phyloP scores from a whole-genome alignment of 805 yeast species.

The Saccharomycopsis vini region DNA sequence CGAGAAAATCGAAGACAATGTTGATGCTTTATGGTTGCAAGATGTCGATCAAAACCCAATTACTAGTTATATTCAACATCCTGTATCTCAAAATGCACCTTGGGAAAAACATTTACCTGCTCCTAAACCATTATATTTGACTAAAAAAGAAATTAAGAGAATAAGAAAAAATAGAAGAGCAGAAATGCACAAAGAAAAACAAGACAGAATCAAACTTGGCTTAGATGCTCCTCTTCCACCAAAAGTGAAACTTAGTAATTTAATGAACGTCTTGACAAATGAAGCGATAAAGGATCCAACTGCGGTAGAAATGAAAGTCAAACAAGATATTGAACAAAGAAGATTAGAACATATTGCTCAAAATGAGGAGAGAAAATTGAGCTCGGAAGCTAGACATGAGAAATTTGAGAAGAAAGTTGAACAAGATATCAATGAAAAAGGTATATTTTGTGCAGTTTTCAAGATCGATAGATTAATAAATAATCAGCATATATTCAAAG shows the following conservation, averaged over 20 bases:
- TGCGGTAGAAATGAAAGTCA: conserved; percentile 64
- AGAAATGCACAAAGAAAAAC: conserved; percentile 54
- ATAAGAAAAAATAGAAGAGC: conserved; percentile 64
- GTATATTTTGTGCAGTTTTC: conserved; percentile 51
- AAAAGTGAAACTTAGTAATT: conserved; percentile 72
- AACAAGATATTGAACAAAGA: conserved; percentile 58
- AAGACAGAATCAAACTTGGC: conserved; percentile 72
- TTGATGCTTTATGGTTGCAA: conserved; percentile 22
- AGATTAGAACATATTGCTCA: conserved; percentile 44
- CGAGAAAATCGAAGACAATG: conserved; percentile 25
- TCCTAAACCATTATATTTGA: conserved; percentile 46
- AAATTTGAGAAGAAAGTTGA: conserved; percentile 40
- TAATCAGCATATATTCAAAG: conserved; percentile 62
- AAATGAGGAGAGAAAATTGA: conserved; percentile 56
- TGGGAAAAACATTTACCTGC: conserved; percentile 41
- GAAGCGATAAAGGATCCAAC: conserved; percentile 89
- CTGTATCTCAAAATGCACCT: conserved; percentile 53
- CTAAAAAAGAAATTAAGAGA: conserved; percentile 69
- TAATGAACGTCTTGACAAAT: conserved; percentile 79
- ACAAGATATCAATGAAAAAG: conserved; percentile 39
- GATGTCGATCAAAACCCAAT: conserved; percentile 40
- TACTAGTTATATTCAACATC: conserved; percentile 74
- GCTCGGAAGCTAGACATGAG: conserved; percentile 45
- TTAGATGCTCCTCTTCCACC: conserved; percentile 84
- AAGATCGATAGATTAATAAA: conserved; percentile 44